Conservation (phyloP, 164 flowering plant genomes). For the Umbilicus rupestris region DNA sequence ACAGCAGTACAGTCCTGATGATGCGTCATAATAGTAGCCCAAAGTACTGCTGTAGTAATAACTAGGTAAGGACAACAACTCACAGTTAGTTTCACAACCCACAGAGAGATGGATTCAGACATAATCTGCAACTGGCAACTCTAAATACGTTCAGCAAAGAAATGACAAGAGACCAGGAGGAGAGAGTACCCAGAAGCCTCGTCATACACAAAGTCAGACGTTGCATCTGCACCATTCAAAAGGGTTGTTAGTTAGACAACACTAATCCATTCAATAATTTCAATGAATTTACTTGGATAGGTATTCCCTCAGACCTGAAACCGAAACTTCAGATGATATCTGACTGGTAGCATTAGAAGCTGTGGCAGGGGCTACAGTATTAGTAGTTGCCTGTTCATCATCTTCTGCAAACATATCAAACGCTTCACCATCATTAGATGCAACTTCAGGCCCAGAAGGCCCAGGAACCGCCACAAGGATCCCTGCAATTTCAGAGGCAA, state of each 20-base stretch:
- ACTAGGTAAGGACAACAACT: background rate
- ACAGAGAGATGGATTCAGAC: background rate
- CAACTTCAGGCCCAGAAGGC: conserved; percentile 19
- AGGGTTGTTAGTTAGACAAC: background rate
- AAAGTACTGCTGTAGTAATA: conserved; percentile 47
- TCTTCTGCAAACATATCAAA: conserved; percentile 90
- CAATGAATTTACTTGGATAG: background rate
- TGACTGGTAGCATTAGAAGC: conserved; percentile 14
- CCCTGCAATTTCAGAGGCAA: conserved; percentile 14
- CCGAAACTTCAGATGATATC: conserved; percentile 22
- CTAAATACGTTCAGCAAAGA: background rate
- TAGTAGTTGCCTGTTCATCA: conserved; percentile 31
- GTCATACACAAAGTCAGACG: conserved; percentile 65
- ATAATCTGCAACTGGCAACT: background rate
- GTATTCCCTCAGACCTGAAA: conserved; percentile 20
- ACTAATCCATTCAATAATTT: conserved; percentile 1
- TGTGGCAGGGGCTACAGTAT: conserved; percentile 9
- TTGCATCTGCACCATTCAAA: conserved; percentile 30
- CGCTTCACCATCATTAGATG: conserved; percentile 30
- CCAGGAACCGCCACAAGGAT: conserved; percentile 15
- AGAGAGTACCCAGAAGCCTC: conserved; percentile 83
- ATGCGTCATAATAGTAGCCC: conserved; percentile 86
- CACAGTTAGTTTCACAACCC: background rate
- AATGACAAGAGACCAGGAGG: conserved; percentile 1
- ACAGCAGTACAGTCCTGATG: conserved; percentile 60